Evolutionary conservation across 2,329 filamentous ascomycete genomes (phyloP).

Genomic region (Zalaria obscura): DNA sequence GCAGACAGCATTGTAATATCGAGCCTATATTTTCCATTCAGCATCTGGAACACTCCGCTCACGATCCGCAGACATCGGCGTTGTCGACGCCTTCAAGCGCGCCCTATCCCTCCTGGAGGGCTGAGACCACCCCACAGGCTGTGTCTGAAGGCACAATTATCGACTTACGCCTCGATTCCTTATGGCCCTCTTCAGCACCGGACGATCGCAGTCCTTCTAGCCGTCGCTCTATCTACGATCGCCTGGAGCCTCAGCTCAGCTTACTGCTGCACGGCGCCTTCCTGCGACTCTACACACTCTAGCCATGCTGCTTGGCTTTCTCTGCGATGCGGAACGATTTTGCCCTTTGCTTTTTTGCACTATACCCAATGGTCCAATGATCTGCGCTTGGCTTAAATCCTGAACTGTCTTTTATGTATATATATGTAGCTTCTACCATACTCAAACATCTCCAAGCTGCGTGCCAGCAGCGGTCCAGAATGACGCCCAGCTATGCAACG

Average conservation of each 20-base stretch:
- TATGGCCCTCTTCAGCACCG: no score
- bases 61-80: conserved; percentile 25
- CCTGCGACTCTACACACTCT: not conserved
- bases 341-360: no score
- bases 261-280: not conserved
- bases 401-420: no score
- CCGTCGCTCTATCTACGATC: not conserved
- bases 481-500: no score
- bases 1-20: conserved; percentile 60
- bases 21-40: conserved; percentile 17
- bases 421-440: no score
- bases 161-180: no score
- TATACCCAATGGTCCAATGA: no score
- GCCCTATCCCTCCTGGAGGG: conserved; percentile 30
- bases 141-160: not conserved
- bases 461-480: no score
- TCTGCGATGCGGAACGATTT: no score
- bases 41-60: conserved; percentile 5
- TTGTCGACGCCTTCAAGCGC: conserved; percentile 34
- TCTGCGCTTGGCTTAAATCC: no score
- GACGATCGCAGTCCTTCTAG: not conserved
- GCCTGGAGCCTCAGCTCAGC: not conserved
- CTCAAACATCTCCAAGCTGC: no score
- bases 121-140: not conserved
- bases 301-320: no score